phyloP scores from a whole-genome alignment of 108 stramenopile genomes.

The Ochromonas danica region DNA sequence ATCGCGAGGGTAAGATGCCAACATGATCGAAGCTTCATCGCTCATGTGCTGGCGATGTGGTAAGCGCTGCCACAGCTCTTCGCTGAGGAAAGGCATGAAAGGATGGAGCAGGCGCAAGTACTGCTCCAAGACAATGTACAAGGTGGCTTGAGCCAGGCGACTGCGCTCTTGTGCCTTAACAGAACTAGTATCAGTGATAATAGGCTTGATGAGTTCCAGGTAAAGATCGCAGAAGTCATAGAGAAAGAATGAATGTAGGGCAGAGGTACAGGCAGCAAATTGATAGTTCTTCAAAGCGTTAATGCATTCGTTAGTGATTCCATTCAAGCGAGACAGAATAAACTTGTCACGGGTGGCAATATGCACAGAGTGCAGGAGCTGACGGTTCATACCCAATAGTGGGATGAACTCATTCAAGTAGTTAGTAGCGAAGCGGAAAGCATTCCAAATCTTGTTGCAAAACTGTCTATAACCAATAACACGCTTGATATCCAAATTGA shows the following conservation, averaged over 20 bases:
- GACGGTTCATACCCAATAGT: neutral
- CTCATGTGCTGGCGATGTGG: conserved; percentile 73
- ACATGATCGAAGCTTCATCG: conserved; percentile 86
- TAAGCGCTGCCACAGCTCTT: conserved; percentile 99
- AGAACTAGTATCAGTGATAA: conserved; percentile 62
- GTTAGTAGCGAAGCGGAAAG: conserved; percentile 79
- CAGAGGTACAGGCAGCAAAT: conserved; percentile 83
- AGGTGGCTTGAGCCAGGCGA: conserved; percentile 69
- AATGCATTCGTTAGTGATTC: conserved; percentile 67
- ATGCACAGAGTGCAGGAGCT: neutral
- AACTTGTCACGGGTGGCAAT: conserved; percentile 78
- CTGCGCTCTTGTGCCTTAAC: neutral
- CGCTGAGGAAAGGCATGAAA: conserved; percentile 98
- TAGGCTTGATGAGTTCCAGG: conserved; percentile 96
- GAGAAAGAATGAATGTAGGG: conserved; percentile 82
- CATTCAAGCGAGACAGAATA: conserved; percentile 88
- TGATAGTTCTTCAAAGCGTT: conserved; percentile 63
- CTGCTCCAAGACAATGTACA: conserved; percentile 83
- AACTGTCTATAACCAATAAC: conserved; percentile 95
- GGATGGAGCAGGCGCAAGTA: conserved; percentile 91
- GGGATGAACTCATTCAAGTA: conserved; percentile 52
- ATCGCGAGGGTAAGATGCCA: conserved; percentile 77
- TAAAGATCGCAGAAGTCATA: conserved; percentile 94
- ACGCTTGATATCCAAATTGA: conserved; percentile 96
- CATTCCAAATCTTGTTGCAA: conserved; percentile 99